Base-by-base conservation (phyloP, 805 yeast genomes). In the Wickerhamomyces alni region DNA sequence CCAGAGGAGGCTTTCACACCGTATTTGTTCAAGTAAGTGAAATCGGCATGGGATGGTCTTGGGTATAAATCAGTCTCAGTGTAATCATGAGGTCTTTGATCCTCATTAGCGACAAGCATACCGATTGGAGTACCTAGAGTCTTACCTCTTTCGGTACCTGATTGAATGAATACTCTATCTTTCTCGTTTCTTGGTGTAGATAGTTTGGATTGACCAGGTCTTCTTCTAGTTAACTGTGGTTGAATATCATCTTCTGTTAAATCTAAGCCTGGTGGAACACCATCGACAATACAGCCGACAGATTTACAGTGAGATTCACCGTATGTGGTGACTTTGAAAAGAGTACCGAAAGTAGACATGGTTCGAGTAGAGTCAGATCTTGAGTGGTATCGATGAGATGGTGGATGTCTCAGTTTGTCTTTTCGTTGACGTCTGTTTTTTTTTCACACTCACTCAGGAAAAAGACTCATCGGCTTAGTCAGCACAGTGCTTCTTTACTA, bases 221-320 rank as follows among this genome's bases (percentile, higher is more conserved):
- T 82, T 73, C 99, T 83, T 68, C 99, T 80, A 17, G 95, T 81
- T 53, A 93, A 68, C 70, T 93, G 99, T 15, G 97, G 95, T 69
- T 93, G 99, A 50, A 93, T 76, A 58, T 93, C 98, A 5, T 68
- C 78, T 63, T 87, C 97, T 15, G 83, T 74, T 39, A 93, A 74
- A 8, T 78, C 73, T 76, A 93, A 72, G 25, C 96, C 96, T 22
- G 99, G 97, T 24, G 99, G 99, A 31, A 88, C 93, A 43, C 99
- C 99, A 52, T 93, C 99, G 30, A 93, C 96, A 45, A 93, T 93
- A 66, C 98, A 93, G 25, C 99, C 99, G 31, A 93, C 99, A 9
- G 96, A 86, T 55, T 80, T 84, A 69, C 99, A 93, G 69, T 93
- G 99, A 8, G 96, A 87, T 62, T 93, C 99, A 50, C 99, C 99